phyloP scores from a whole-genome alignment of 1,139 yeast species.

The Candida mesenterica region DNA sequence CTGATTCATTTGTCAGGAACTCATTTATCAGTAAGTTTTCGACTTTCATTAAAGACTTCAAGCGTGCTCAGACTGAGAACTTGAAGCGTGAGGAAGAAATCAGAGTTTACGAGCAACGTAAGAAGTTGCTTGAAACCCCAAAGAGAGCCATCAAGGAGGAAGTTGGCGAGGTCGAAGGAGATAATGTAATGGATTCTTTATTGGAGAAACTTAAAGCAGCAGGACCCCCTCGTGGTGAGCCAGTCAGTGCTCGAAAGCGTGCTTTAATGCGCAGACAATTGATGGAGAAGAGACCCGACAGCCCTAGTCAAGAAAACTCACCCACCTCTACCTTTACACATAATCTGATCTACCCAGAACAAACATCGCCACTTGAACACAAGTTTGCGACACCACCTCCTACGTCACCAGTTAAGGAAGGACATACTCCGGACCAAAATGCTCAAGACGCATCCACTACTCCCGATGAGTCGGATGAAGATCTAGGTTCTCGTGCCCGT shows the following conservation, averaged over 20 bases:
- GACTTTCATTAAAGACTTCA: slow-evolving; percentile 71
- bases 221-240: slow-evolving; percentile 70
- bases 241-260: slow-evolving; percentile 76
- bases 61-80: slow-evolving; percentile 75
- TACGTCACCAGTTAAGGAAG: slow-evolving; percentile 4
- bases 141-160: slow-evolving; percentile 22
- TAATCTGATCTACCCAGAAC: not conserved
- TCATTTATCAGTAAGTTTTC: slow-evolving; percentile 74
- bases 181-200: slow-evolving; percentile 71
- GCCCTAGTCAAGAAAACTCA: not conserved
- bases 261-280: slow-evolving; percentile 72
- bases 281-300: slow-evolving; percentile 27
- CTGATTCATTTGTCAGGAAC: slow-evolving; percentile 62
- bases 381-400: slow-evolving; percentile 4
- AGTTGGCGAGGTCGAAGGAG: slow-evolving; percentile 31
- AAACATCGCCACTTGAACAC: slow-evolving; percentile 4
- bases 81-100: slow-evolving; percentile 76
- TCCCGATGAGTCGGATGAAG: slow-evolving; percentile 23
- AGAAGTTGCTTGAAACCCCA: slow-evolving; percentile 55
- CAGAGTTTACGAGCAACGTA: slow-evolving; percentile 71
- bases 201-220: slow-evolving; percentile 72
- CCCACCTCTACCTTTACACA: not conserved
- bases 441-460: not conserved
- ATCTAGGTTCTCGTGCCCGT: slow-evolving; percentile 60
- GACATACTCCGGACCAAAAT: slow-evolving; percentile 2